phyloP scores from a whole-genome alignment of 139 green algal genomes.

The Coelastrella sp. region DNA sequence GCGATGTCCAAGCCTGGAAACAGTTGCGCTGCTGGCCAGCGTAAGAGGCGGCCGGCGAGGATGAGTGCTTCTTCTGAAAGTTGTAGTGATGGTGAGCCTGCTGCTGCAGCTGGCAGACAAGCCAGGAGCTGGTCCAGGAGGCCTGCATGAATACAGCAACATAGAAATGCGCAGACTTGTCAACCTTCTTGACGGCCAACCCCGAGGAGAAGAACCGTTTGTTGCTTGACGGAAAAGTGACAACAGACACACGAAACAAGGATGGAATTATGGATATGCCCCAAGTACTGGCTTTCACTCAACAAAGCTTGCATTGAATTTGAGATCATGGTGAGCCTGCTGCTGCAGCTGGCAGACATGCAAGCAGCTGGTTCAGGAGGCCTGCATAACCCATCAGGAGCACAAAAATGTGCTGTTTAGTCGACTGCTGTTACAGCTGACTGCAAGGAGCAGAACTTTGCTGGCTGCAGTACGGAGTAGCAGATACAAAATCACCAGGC shows the following conservation, averaged over 20 bases:
- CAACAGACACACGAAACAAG: no score
- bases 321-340: background rate
- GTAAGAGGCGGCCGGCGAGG: conserved; percentile 69
- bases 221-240: no score
- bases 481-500: no score
- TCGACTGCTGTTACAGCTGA: background rate
- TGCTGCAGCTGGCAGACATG: conserved; percentile 53
- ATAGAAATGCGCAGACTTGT: conserved; percentile 14
- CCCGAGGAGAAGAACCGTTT: no score
- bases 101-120: conserved; percentile 53
- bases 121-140: conserved; percentile 64
- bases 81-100: background rate
- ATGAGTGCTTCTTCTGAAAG: conserved; percentile 36
- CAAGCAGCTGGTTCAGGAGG: conserved; percentile 63
- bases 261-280: no score
- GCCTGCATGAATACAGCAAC: conserved; percentile 17
- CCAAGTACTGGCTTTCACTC: no score
- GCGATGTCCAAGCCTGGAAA: no score
- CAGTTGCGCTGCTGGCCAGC: conserved; percentile 74
- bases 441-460: no score
- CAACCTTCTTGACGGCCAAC: no score
- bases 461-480: no score
- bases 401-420: conserved; percentile 19
- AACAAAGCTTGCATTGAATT: no score
- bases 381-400: background rate